phyloP scores from a whole-genome alignment of 202 grass and related monocot species.

The Bolboschoenoplectus hybrid region DNA sequence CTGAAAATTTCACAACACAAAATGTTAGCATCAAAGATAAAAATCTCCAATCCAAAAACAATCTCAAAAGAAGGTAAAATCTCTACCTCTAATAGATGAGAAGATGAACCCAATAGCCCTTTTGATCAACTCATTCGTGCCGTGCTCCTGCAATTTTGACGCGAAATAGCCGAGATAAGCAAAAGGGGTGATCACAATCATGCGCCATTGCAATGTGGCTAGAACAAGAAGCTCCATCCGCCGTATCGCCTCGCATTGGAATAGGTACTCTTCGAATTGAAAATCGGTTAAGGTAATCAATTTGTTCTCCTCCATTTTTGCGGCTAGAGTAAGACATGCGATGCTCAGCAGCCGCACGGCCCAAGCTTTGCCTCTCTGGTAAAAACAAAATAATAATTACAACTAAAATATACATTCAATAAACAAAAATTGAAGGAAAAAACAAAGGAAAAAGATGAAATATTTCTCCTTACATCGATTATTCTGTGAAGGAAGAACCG shows the following conservation, averaged over 20 bases:
- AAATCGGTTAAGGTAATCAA: slow-evolving; percentile 58
- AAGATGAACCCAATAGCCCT: slow-evolving; percentile 62
- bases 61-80: not conserved
- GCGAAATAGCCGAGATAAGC: slow-evolving; percentile 70
- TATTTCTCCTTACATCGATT: slow-evolving; percentile 50
- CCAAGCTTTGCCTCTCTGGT: slow-evolving; percentile 63
- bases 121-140: slow-evolving; percentile 45
- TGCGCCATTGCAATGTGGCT: slow-evolving; percentile 64
- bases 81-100: slow-evolving; percentile 60
- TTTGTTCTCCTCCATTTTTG: slow-evolving; percentile 76
- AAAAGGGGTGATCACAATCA: slow-evolving; percentile 75
- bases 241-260: slow-evolving; percentile 47
- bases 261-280: slow-evolving; percentile 42
- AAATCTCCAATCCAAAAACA: not conserved
- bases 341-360: slow-evolving; percentile 65
- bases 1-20: slow-evolving; percentile 36
- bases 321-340: slow-evolving; percentile 88
- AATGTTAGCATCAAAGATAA: slow-evolving; percentile 20
- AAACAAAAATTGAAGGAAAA: slow-evolving; percentile 30
- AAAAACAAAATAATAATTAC: not conserved
- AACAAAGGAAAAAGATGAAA: slow-evolving; percentile 11
- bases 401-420: slow-evolving; percentile 28
- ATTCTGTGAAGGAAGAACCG: slow-evolving; percentile 63
- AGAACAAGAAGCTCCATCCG: slow-evolving; percentile 93
- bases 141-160: slow-evolving; percentile 49